These are phyloP conservation scores for Colletotrichum noveboracense DNA, from an alignment of 2,329 filamentous ascomycete species.

Conservation along the genomic window DNA sequence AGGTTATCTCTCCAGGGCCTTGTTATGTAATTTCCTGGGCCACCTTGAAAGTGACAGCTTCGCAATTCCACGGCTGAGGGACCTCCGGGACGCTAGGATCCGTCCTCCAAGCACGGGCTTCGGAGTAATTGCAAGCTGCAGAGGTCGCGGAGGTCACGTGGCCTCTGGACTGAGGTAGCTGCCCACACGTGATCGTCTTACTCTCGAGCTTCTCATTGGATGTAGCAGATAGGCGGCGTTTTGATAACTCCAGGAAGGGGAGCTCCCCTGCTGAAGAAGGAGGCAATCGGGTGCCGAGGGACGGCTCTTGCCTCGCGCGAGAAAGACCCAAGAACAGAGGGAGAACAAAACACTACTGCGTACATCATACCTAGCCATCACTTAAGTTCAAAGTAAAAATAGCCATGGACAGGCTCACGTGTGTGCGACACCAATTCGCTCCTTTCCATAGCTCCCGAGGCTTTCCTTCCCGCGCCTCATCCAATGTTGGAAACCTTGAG, in stretches of 20 bases:
- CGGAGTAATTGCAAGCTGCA: neutral
- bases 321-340: neutral
- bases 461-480: slow-evolving; percentile 3
- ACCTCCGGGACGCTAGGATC: neutral
- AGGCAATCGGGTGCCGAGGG: neutral
- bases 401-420: neutral
- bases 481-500: neutral
- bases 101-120: neutral
- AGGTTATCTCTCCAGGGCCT: slow-evolving; percentile 10
- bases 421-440: neutral
- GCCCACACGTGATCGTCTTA: neutral
- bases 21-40: slow-evolving; percentile 16
- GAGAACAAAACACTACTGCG: neutral
- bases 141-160: neutral
- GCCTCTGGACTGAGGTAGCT: neutral
- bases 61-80: neutral
- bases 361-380: neutral
- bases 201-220: neutral
- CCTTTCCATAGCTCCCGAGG: neutral
- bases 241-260: neutral
- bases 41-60: slow-evolving; percentile 19
- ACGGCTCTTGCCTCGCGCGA: neutral
- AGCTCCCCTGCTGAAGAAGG: neutral
- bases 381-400: neutral
- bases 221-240: neutral